Base-by-base conservation (phyloP, 495 filamentous ascomycete species). In the Podospora conica region DNA sequence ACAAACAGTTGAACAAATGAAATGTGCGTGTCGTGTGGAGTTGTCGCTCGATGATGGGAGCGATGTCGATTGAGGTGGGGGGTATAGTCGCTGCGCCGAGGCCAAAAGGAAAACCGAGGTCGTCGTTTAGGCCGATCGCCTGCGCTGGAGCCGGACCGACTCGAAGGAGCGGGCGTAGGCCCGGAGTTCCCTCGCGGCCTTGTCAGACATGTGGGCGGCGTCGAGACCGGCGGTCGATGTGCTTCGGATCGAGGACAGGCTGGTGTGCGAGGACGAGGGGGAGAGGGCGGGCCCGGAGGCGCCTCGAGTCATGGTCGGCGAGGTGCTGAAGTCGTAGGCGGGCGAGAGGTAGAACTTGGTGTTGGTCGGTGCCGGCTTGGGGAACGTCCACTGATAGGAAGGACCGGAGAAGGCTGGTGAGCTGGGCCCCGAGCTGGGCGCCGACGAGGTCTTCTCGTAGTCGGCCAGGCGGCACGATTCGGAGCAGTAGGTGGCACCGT, bases 381-480 rank as follows among this genome's bases (percentile, higher is more conserved):
- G 61, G 64, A 76, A 69, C 60, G 75, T 74, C 75, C 82, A 83
- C 67, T 82, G 71, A 73, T 76, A 80, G n/a, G 79, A 79, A 25
- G 80, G 79, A 12, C 73, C 71, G 60, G 69, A 76, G 65, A 81
- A 75, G 55, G 76, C 80, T 61, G 87, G 82, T 62, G 87, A 84
- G 64, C 76, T 79, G 21, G 81, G 78, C 61, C 80, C 76, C n/a
- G 85, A 88, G 76, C 82, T 81, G n/a, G 79, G 69, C 20, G 80
- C 76, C 57, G 80, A 80, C 25, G 85, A 82, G 48, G 86, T 85
- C 75, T 86, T 86, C 76, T 96, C 92, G 68, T 93, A 84, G 75
- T 97, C 95, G 61, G 91, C 90, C 55, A 97, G 82, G 54, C 92
- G 86, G 82, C 94, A 98, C 24, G 90, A 86, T 80, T 98, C 93